Evolutionary conservation across 2,329 filamentous ascomycete genomes (phyloP), one percentile per base, ranked within the genome.

Genomic region (Neophaeococcomyces aloes): DNA sequence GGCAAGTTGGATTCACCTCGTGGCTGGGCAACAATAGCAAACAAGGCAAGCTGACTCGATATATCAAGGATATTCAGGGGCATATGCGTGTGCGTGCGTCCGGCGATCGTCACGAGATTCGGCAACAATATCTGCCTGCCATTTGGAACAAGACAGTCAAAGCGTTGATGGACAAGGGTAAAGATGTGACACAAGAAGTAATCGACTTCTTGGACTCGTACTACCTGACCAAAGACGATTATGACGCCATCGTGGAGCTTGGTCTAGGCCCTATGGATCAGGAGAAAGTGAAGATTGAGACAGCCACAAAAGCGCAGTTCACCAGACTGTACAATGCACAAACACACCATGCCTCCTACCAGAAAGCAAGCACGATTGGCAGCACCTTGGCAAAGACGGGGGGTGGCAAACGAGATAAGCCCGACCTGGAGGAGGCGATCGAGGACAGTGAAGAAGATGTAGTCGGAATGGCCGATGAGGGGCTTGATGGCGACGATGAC

Each of bases 1-100:
- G 76, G 3, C 68, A 74, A 46, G 83, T 86, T 29, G 72, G 72
- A 32, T 98, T 98, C 60, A 91, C 91, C 0, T 75, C 76, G 5
- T 98, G 91, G 91, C 76, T 98, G 38, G 91, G 91, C 56, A 91
- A 94, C 62, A 93, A 94, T 64, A 95, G 88, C 67, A 94, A 87
- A 60, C 74, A 78, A 50, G 77, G 80, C 66, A 81, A 80, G 62
- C 70, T 96, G 38, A 76, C 75, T 51, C 81, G 91, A 46, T 83
- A 79, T 56, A 74, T 94, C 52, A 93, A 94, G 57, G 91, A 98
- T 57, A 86, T 98, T 4, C 91, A 98, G 61, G 86, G 87, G 4
- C 91, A 98, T 59, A 96, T 98, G 87, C 83, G 91, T 7, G 76
- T 98, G 46, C 81, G 81, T 53, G 81, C 86, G 8, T 93, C 87